These are phyloP conservation scores for Forsythia viridissima DNA, from an alignment of 257 asterid species.

Conservation along the genomic window DNA sequence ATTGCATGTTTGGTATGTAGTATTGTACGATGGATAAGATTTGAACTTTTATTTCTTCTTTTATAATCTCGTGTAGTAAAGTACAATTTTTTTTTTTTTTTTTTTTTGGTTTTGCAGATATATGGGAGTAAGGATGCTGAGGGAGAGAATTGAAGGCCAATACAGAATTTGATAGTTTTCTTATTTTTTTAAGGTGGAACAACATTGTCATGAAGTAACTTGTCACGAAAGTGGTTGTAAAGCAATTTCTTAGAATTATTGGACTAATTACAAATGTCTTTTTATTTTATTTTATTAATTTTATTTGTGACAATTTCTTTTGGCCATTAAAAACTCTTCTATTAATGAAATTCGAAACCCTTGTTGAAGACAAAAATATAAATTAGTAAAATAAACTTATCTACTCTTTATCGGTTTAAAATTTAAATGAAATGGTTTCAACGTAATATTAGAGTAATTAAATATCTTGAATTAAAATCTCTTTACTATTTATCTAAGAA, in stretches of 20 bases:
- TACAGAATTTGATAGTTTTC: not conserved
- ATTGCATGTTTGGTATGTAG: too few relatives aligned
- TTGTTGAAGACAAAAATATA: too few relatives aligned
- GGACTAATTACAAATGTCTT: not conserved
- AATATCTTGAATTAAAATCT: too few relatives aligned
- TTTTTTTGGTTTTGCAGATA: conserved; percentile 43
- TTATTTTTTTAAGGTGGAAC: not conserved
- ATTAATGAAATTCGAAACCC: not conserved
- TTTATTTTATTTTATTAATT: not conserved
- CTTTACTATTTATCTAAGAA: too few relatives aligned
- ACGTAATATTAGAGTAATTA: too few relatives aligned
- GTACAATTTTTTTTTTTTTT: not conserved
- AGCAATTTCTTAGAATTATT: not conserved
- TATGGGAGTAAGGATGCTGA: conserved; percentile 67
- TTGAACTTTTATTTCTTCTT: too few relatives aligned
- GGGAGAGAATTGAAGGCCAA: conserved; percentile 41
- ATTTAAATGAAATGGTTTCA: not conserved
- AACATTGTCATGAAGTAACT: not conserved
- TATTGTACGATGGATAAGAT: too few relatives aligned
- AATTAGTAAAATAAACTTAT: not conserved
- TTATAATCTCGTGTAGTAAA: too few relatives aligned
- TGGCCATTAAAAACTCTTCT: not conserved
- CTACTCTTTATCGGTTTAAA: not conserved
- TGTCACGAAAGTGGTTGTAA: not conserved
- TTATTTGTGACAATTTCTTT: not conserved